Conservation (phyloP, 306 rosid species). For the Abrus precatorius region DNA sequence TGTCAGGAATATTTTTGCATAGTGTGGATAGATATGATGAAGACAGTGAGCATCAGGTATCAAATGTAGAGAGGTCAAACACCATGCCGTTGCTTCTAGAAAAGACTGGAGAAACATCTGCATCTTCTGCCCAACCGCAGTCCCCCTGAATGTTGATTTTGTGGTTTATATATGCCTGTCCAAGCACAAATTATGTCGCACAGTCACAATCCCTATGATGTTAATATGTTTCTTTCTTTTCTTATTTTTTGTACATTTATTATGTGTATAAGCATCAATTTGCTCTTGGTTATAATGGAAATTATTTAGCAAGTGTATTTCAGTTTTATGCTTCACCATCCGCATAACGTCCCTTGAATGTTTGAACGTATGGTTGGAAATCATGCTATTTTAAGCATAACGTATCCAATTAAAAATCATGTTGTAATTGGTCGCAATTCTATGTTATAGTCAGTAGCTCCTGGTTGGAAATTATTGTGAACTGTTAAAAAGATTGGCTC, state of each 20-base stretch:
- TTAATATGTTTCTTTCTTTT: conserved; percentile 41
- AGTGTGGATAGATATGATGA: conserved; percentile 73
- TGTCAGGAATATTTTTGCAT: conserved; percentile 73
- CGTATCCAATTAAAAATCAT: no score
- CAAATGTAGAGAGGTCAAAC: conserved; percentile 52
- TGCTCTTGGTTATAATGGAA: background rate
- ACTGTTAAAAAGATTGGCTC: no score
- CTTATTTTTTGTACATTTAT: background rate
- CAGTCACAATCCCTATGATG: conserved; percentile 16
- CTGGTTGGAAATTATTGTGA: no score
- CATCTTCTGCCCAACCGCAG: conserved; percentile 44
- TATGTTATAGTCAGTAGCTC: no score
- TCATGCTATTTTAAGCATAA: no score
- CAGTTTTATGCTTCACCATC: background rate
- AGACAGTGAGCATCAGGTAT: conserved; percentile 51
- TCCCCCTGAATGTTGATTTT: conserved; percentile 27
- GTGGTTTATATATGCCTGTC: background rate
- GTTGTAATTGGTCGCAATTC: no score
- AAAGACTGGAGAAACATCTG: conserved; percentile 48
- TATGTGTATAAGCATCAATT: background rate
- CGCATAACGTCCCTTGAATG: background rate
- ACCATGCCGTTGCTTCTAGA: conserved; percentile 68
- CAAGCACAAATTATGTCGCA: conserved; percentile 2
- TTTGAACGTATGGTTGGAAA: background rate
- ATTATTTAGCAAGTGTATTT: background rate